Conservation (phyloP, 208 protist genomes). For the Acanthamoeba sp. region DNA sequence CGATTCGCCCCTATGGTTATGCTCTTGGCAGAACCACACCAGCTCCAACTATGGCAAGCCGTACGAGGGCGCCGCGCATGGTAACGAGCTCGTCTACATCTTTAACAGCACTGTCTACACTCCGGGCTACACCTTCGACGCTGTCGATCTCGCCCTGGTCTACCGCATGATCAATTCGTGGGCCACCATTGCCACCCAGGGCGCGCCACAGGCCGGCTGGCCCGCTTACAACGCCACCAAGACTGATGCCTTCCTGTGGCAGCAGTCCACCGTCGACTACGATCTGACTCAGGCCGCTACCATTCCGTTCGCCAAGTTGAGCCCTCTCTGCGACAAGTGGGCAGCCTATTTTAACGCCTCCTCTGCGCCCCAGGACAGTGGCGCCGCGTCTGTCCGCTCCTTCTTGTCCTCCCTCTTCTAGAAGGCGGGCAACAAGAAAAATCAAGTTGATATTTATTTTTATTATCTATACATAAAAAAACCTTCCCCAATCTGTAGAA, state of each 20-base stretch:
- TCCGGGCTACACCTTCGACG: conserved; percentile 3
- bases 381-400: neutral
- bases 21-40: conserved; percentile 37
- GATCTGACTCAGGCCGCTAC: neutral
- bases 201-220: conserved; percentile 21
- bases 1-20: no score
- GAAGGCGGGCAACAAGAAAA: no score
- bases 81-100: conserved; percentile 19
- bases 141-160: neutral
- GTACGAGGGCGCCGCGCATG: neutral
- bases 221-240: conserved; percentile 13
- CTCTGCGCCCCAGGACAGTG: neutral
- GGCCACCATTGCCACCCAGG: neutral
- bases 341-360: neutral
- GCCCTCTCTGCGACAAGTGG: conserved; percentile 15
- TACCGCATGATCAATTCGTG: conserved; percentile 42
- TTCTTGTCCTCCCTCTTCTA: neutral
- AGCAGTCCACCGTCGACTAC: conserved; percentile 7
- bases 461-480: no score
- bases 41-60: neutral
- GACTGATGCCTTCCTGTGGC: neutral
- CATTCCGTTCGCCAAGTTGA: neutral
- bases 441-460: no score
- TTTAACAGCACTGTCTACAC: conserved; percentile 43
- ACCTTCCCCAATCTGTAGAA: no score